Conservation (phyloP, 129 eudicot species). For the Solidago caesia region DNA sequence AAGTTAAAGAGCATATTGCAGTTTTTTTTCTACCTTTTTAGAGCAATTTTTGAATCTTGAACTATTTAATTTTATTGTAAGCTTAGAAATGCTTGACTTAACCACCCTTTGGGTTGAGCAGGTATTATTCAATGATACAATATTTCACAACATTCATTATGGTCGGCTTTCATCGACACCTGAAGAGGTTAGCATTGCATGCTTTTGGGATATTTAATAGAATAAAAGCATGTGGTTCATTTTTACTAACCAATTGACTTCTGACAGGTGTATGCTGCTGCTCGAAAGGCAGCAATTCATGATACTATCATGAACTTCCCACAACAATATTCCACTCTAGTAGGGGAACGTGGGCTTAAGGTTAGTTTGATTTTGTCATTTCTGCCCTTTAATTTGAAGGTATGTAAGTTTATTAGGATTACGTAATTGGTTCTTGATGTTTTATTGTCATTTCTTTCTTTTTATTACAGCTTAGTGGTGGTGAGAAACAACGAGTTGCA, state of each 20-base stretch:
- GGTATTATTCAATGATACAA: constrained; percentile 96
- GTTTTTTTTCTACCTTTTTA: background rate
- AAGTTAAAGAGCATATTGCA: constrained; percentile 25
- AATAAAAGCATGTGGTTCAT: constrained; percentile 13
- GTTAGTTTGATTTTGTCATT: constrained; percentile 31
- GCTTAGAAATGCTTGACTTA: background rate
- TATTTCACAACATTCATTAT: constrained; percentile 90
- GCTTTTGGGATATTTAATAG: background rate
- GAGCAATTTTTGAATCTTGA: background rate
- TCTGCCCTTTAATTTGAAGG: background rate
- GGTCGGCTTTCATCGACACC: constrained; percentile 86
- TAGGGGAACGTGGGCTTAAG: constrained; percentile 98
- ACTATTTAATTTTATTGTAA: background rate
- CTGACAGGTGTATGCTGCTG: constrained; percentile 77
- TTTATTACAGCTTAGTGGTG: constrained; percentile 89
- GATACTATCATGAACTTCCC: constrained; percentile 96
- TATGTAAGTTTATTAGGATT: background rate
- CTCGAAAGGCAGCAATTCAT: constrained; percentile 87
- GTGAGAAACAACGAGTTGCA: constrained; percentile 97
- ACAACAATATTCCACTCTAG: constrained; percentile 76
- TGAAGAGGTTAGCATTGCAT: constrained; percentile 62
- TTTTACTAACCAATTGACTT: constrained; percentile 17
- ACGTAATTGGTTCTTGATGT: background rate
- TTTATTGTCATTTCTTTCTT: constrained; percentile 1
- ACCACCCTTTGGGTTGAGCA: constrained; percentile 37